phyloP scores from a whole-genome alignment of 495 filamentous ascomycete species.

The Hypoxylon perforatum region DNA sequence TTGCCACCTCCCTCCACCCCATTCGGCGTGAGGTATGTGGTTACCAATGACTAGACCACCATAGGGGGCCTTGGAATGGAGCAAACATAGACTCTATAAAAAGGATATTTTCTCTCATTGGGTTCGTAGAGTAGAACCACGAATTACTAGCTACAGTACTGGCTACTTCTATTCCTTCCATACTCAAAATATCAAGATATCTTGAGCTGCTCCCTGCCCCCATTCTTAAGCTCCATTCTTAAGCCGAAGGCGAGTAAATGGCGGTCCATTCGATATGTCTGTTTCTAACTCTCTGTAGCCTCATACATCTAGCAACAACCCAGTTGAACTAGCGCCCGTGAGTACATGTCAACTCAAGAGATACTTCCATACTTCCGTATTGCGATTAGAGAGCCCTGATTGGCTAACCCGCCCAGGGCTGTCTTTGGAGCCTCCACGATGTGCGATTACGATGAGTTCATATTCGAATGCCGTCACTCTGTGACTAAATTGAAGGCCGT shows the following conservation, averaged over 20 bases:
- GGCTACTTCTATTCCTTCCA: neutral
- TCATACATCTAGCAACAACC: neutral
- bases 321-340: neutral
- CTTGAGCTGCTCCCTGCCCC: neutral
- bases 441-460: slow-evolving; percentile 75
- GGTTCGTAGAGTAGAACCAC: slow-evolving; percentile 11
- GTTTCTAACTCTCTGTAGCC: slow-evolving; percentile 12
- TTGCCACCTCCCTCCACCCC: slow-evolving; percentile 18
- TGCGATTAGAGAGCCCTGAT: neutral
- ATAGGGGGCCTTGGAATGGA: slow-evolving; percentile 8
- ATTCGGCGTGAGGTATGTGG: neutral
- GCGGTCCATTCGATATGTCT: neutral
- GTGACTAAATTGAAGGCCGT: slow-evolving; percentile 66
- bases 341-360: slow-evolving; percentile 1
- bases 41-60: slow-evolving; percentile 18
- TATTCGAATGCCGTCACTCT: slow-evolving; percentile 69
- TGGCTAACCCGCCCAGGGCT: slow-evolving; percentile 3
- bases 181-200: neutral
- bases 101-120: neutral
- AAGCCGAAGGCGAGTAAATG: slow-evolving; percentile 10
- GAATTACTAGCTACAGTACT: no score
- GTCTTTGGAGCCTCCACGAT: slow-evolving; percentile 49
- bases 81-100: slow-evolving; percentile 35
- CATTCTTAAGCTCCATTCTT: no score
- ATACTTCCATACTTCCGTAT: no score